These are phyloP conservation scores for Trametes cubensis DNA, from an alignment of 768 basidiomycete species.

Conservation along the genomic window DNA sequence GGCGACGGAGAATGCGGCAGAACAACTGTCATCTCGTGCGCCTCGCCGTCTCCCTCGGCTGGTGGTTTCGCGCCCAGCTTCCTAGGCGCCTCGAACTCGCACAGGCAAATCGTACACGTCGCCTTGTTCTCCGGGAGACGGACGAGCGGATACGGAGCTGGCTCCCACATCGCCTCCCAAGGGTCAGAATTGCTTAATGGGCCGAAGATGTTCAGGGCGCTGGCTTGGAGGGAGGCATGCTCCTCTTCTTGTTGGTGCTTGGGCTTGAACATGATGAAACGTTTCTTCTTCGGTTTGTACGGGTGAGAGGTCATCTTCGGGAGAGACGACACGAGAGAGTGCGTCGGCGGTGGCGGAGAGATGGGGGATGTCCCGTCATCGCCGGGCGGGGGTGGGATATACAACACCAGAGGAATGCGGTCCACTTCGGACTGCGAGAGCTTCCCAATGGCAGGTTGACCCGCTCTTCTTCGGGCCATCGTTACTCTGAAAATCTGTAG, in stretches of 20 bases:
- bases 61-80: not conserved
- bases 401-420: slow-evolving; percentile 21
- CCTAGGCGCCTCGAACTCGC: slow-evolving; percentile 80
- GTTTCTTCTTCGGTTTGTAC: slow-evolving; percentile 8
- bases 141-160: slow-evolving; percentile 77
- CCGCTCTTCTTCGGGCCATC: not conserved
- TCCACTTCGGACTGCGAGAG: slow-evolving; percentile 19
- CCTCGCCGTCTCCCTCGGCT: slow-evolving; percentile 30
- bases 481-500: not conserved
- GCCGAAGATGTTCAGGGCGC: not conserved
- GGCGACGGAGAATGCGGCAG: not conserved
- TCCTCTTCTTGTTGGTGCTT: not conserved
- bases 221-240: not conserved
- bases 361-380: not conserved
- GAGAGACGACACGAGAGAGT: not conserved
- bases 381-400: slow-evolving; percentile 16
- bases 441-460: slow-evolving; percentile 3
- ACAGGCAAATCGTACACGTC: slow-evolving; percentile 79
- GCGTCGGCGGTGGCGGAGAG: not conserved
- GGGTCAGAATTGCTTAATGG: slow-evolving; percentile 19
- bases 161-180: slow-evolving; percentile 82
- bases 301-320: not conserved
- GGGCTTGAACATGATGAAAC: slow-evolving; percentile 4
- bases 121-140: slow-evolving; percentile 80
- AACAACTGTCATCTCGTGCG: slow-evolving; percentile 6